A percentile compares a stretch with the other conserved stretches of the same genome.
Conservation (phyloP, 75 land plant species). For the Cunninghamia lanceolata region DNA sequence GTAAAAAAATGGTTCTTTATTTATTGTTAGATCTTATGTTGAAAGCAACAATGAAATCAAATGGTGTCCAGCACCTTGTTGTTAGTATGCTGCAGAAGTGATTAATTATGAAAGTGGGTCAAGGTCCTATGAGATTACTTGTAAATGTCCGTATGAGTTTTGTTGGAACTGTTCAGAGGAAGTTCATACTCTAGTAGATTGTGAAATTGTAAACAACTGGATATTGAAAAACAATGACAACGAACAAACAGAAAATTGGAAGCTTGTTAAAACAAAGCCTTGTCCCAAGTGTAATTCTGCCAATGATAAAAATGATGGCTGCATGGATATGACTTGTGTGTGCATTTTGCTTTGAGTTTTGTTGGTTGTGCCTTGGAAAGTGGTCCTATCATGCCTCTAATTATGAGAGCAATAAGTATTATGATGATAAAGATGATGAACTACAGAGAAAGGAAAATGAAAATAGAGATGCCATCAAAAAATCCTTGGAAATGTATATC, state of each 20-base stretch:
- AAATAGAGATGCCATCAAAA: too few relatives aligned
- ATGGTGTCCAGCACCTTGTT: slow-evolving; percentile 47
- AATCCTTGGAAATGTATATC: too few relatives aligned
- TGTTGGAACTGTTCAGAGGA: slow-evolving; percentile 53
- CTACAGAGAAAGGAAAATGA: slow-evolving; percentile 2
- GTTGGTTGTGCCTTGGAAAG: slow-evolving; percentile 28
- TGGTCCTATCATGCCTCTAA: slow-evolving; percentile 23
- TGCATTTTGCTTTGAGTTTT: slow-evolving; percentile 26
- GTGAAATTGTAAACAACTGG: slow-evolving; percentile 34
- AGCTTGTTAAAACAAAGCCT: background rate
- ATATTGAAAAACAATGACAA: slow-evolving; percentile 15
- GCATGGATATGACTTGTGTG: slow-evolving; percentile 31
- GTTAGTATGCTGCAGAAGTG: slow-evolving; percentile 41
- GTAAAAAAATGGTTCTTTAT: too few relatives aligned
- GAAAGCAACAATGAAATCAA: background rate
- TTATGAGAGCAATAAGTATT: background rate
- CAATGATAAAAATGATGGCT: background rate
- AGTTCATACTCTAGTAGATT: slow-evolving; percentile 42
- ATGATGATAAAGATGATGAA: slow-evolving; percentile 2
- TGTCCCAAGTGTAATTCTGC: background rate
- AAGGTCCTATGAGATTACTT: slow-evolving; percentile 19
- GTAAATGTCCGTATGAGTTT: slow-evolving; percentile 31
- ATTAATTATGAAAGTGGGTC: slow-evolving; percentile 10
- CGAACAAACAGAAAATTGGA: background rate
- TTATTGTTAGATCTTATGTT: background rate